Base-by-base conservation (phyloP, 2,329 filamentous ascomycete genomes). In the Aspergillus tubingensis region DNA sequence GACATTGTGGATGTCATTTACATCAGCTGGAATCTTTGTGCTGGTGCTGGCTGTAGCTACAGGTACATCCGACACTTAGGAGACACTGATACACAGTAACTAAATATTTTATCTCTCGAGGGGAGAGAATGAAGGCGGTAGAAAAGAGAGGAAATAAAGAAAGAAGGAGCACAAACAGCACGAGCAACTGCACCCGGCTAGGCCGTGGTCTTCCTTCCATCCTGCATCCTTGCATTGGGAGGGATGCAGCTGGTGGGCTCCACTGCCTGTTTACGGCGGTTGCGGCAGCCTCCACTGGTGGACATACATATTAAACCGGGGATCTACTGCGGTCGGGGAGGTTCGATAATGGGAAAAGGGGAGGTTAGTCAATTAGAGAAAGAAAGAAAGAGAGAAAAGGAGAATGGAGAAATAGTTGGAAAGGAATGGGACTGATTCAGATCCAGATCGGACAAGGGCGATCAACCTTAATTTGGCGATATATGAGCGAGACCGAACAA, bases 241-340 rank as follows among this genome's bases (percentile, higher is more conserved):
- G 23, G 21, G 25, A 13, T 41, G 27, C 39, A 44, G 51, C 32
- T 36, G 32, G 32, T 13, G 32, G 32, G 32, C 61, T 62, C 61
- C 61, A 62, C 61, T 54, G 48, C 52, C 61, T 62, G 61, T 62
- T 62, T 62, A 62, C 61, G 61, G 61, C 61, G 61, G 58, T 21
- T 27, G 47, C n/a, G 41, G 44, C 44, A 25, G 21, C 44, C 44
- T 49, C 44, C 44, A 49, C 44, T 23, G 23, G 47, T 13, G 25
- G 47, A 27, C 47, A 8, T 30, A n/a, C 47, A 30, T 49, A 49
- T 50, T 50, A 50, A 13, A 50, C 13, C 25, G 47, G 27, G 8
- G 15, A 36, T 36, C 32, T 36, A 36, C 32, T 36, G 32, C 32
- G 32, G 11, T 36, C 11, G 32, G 32, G 32, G 10, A 36, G 32